Base-by-base conservation (phyloP, 768 basidiomycete species). In the Mycena rebaudengoi region DNA sequence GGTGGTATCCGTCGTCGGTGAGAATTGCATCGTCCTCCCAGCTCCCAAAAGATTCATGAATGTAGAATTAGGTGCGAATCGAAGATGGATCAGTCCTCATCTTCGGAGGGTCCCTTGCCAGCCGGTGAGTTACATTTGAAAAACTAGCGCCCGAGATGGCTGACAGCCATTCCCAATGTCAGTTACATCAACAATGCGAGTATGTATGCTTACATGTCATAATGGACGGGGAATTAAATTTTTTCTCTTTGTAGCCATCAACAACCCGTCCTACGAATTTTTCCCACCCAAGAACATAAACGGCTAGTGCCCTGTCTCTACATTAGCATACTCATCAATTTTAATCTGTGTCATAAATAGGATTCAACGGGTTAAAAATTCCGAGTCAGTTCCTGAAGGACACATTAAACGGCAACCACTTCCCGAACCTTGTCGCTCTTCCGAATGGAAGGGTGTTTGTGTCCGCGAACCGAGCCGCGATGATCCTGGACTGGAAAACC, bases 181-280 rank as follows among this genome's bases (percentile, higher is more conserved):
- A 87, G 87, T 4, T 91, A 88, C 82, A 88, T 89, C 71, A 89
- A 90, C 69, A 2, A 6, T 10, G 64, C 64, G 6, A 59, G 64
- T 65, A 56, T n/a, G 64, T 16, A n/a, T n/a, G 4, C 39, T 4
- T 4, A 6, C 10, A 18, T 29, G 21, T 46, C 26, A 23, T 30
- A 46, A 26, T 28, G 46, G 3, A 25, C 33, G 30, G 25, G 10
- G 21, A 7, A 21, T n/a, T 23, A 25, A 86, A 84, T 28, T 20
- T 23, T 3, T 1, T 23, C 12, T 11, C 23, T 39, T 2, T 39
- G 81, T 78, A 52, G 87, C 87, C 5, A 83, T 85, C 51, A 88
- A 88, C 72, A 87, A 88, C 59, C 86, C 87, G 0, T 88, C 86
- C 0, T 74, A 78, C 50, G 80, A 80, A 60, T 81, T 80, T 51